Base-by-base conservation (phyloP, 2,329 filamentous ascomycete species). In the Massarina eburnea region DNA sequence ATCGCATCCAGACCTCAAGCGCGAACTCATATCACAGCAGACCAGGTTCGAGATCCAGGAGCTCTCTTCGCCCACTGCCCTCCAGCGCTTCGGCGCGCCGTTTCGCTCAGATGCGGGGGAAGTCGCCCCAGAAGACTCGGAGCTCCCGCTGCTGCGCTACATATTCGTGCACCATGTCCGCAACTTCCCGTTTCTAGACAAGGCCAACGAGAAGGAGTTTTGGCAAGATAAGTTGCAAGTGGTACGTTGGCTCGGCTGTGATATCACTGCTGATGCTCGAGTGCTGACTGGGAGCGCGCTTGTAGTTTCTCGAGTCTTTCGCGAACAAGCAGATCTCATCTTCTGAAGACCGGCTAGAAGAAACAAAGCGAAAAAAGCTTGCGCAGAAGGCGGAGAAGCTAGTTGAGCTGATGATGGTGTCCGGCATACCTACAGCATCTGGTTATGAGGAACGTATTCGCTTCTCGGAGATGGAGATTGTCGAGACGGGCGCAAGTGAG, bases 401-500 rank as follows among this genome's bases (percentile, higher is more conserved):
- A 46, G 89, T 99, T 9, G 94, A 99, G 77, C 78, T 99, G 50
- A 99, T 99, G 94, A 96, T 99, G 91, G 94, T 99, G 8, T 97
- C 92, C 7, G 94, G 94, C 29, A 87, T 99, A 46, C 89, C 89
- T 26, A 99, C 94, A 1, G 91, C 94, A 3, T 96, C 91, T 4
- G 94, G 94, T 2, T 99, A 97, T 67, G 94, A 99, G 72, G 94
- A 99, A 76, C 84, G 94, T 46, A 96, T 99, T 64, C 84, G 91
- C 40, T 99, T 99, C 68, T 90, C 91, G 1, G 94, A 99, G 72
- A 87, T 99, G 73, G 94, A 99, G 66, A 91, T 97, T 19, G 90
- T 99, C 21, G 94, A 99, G 64, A 83, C 90, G 53, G 88, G 90
- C 43, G 91, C 94, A 34, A 95, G 96, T 63, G 91, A 96, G 48